Base-by-base conservation (phyloP, 1,284 basidiomycete genomes). In the Inonotus obliquus region DNA sequence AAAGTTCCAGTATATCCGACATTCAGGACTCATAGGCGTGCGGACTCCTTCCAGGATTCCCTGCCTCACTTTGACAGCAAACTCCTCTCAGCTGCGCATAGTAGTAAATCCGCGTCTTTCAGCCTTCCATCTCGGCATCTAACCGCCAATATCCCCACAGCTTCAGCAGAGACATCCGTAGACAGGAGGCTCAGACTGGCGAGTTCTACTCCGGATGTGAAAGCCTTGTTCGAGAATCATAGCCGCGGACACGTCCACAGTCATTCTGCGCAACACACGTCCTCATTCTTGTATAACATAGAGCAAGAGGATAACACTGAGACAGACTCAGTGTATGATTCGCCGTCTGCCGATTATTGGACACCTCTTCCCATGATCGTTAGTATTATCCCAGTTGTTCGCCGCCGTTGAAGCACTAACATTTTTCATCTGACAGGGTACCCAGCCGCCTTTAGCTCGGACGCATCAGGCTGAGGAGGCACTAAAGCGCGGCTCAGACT, bases 51-150 rank as follows among this genome's bases (percentile, higher is more conserved):
- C 70, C 90, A 94, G 25, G 93, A 96, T 69, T 92, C 95, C 1
- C 96, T 98, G 80, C 92, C 94, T 37, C 95, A 97, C 74, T 98
- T 98, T 74, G 94, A 97, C 72, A 95, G 92, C 76, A 97, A 96
- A 75, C 86, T 98, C 1, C 79, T 96, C 44, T 88, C 92, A 1
- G 88, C 90, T 21, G 84, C 85, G 52, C 86, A 88, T 68, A 86
- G 87, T 82, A 69, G 70, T 81, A 77, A 59, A 56, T 56, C 60
- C 25, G 54, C 57, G 44, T 63, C 61, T 49, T 63, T 63, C 57
- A 63, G 61, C 45, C 57, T 63, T 44, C 61, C 61, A 21, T 59
- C 61, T 41, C 57, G 61, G 23, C 51, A 57, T 48, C 57, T 59
- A 35, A 56, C 61, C 17, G 27, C 41, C 17, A 59, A 63, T 35